A percentile compares a stretch with the other conserved stretches of the same genome.
Conservation (phyloP, 306 rosid genomes). For the Argentina anserina region DNA sequence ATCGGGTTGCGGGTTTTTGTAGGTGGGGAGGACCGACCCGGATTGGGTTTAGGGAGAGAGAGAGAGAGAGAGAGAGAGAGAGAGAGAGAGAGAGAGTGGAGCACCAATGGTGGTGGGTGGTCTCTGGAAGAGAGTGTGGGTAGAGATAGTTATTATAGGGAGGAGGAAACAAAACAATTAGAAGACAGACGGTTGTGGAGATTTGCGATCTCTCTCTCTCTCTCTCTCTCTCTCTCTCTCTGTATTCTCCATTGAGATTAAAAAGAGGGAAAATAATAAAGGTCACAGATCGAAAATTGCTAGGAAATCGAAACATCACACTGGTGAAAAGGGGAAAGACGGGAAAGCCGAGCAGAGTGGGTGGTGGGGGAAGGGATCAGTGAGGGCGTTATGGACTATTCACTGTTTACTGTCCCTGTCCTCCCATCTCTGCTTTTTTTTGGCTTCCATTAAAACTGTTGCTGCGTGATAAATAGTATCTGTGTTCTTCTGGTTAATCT, state of each 20-base stretch:
- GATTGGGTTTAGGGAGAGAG: background rate
- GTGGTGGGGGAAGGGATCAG: background rate
- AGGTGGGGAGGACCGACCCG: background rate
- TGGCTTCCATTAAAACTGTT: background rate
- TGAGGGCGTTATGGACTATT: background rate
- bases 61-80: background rate
- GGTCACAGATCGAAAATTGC: background rate
- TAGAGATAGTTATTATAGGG: conserved; percentile 10
- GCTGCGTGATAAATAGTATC: background rate
- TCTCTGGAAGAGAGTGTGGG: background rate
- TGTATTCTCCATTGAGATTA: background rate
- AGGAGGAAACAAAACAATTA: background rate
- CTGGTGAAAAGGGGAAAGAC: background rate
- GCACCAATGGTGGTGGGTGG: conserved; percentile 5
- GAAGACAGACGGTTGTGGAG: background rate
- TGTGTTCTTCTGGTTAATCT: background rate
- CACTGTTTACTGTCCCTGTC: background rate
- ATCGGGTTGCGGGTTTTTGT: background rate
- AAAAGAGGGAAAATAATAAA: background rate
- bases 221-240: too few relatives aligned
- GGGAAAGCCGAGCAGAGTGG: background rate
- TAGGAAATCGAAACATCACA: background rate
- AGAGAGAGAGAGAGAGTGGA: background rate
- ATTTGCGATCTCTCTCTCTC: background rate
- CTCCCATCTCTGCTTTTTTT: background rate